Evolutionary conservation across 1,139 yeast species (phyloP).

Genomic region (Yamadazyma dendronema): DNA sequence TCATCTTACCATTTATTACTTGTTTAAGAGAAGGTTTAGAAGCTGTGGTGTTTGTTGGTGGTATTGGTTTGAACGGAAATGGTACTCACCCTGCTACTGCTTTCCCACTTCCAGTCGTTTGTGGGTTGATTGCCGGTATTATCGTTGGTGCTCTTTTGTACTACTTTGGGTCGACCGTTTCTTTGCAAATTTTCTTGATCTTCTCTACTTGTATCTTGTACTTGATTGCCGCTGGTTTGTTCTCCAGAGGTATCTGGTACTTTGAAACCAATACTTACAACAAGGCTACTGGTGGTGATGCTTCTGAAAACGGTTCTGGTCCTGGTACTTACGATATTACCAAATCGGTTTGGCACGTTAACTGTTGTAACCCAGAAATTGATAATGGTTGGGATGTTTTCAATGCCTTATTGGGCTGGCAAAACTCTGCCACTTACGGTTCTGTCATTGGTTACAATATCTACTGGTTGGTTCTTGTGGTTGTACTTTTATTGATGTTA

Average conservation of each 20-base stretch:
- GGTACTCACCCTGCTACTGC: constrained; percentile 46
- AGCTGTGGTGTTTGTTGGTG: constrained; percentile 89
- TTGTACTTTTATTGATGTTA: constrained; percentile 55
- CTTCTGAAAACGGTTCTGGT: constrained; percentile 85
- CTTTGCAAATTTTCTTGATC: constrained; percentile 77
- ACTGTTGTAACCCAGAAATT: constrained; percentile 87
- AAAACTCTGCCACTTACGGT: constrained; percentile 71
- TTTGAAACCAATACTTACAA: constrained; percentile 67
- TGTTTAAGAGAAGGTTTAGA: constrained; percentile 88
- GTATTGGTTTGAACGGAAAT: constrained; percentile 59
- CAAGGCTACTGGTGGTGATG: constrained; percentile 78
- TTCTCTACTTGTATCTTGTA: constrained; percentile 80
- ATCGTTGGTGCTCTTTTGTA: constrained; percentile 66
- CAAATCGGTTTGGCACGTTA: constrained; percentile 85
- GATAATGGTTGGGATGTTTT: constrained; percentile 94
- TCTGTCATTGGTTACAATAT: constrained; percentile 80
- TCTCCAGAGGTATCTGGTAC: constrained; percentile 88
- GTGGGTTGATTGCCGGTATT: constrained; percentile 74
- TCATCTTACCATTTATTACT: constrained; percentile 76
- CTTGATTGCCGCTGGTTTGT: constrained; percentile 82
- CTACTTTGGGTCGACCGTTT: constrained; percentile 72
- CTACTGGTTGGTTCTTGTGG: constrained; percentile 72
- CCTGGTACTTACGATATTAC: constrained; percentile 85
- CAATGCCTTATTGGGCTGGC: constrained; percentile 47
- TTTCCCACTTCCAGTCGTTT: constrained; percentile 80